Evolutionary conservation across 1,284 basidiomycete genomes (phyloP), one percentile per base, ranked within the genome.

Genomic region (Vanrija pseudolonga): DNA sequence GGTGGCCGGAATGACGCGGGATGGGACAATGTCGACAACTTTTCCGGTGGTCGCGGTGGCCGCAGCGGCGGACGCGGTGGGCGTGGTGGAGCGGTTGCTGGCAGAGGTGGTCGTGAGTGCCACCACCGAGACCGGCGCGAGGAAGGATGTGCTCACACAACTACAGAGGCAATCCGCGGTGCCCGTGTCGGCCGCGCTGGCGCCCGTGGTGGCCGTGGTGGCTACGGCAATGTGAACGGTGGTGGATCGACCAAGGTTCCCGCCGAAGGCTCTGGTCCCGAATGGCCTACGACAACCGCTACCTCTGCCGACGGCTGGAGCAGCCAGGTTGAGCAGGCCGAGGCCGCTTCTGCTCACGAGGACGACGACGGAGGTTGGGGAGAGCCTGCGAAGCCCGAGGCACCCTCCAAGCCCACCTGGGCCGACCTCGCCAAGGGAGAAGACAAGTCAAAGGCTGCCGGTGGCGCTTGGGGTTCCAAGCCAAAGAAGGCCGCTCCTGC

Each of bases 1-100:
- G 60, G 65, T 24, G 70, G 66, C 64, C 55, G 69, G 52, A 72
- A 76, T 61, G 74, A 70, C 28, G 71, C 66, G 15, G 73, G 73
- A 38, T 75, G 68, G 68, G 70, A 70, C 32, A 58, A 42, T 45
- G 61, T 56, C 28, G 65, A 66, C 20, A 61, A 62, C 39, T 57
- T 56, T 37, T 57, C 60, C 26, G 66, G 63, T 23, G 50, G 54
- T n/a, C 62, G 61, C 17, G 61, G 59, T 7, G 62, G 61, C 8
- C 50, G 60, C 20, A 64, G 67, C 51, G 70, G 62, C 42, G 69
- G 60, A 2, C 51, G 69, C 42, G 67, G 68, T 51, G 65, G 67
- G 20, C 56, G 68, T 41, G 67, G 71, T 55, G 68, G 67, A 26
- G 56, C 44, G 9, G 36, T 26, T 26, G 49, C 55, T 39, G 58